Evolutionary conservation across 148 eudicot species (phyloP).

Genomic region (Persicaria tinctoria): DNA sequence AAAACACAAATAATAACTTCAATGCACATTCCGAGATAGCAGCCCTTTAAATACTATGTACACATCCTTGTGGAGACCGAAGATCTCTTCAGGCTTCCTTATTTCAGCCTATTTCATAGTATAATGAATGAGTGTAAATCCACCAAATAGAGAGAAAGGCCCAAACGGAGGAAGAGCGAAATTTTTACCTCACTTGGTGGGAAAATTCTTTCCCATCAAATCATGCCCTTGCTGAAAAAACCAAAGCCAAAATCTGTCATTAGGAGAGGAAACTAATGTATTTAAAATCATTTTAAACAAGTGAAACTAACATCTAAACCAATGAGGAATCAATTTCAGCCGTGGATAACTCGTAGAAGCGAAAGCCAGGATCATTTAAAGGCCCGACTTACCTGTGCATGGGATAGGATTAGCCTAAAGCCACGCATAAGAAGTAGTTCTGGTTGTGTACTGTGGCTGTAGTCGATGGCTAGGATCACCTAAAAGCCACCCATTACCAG

Average conservation of each 20-base stretch:
- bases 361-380: too few relatives aligned
- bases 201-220: slow-evolving; percentile 98
- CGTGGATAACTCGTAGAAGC: rapidly evolving
- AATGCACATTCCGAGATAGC: slow-evolving; percentile 60
- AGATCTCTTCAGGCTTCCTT: slow-evolving; percentile 73
- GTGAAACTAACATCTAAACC: not conserved
- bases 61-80: slow-evolving; percentile 81
- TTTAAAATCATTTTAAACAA: not conserved
- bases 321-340: not conserved
- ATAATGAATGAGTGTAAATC: too few relatives aligned
- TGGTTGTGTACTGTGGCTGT: too few relatives aligned
- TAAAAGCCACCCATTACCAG: too few relatives aligned
- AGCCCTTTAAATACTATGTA: slow-evolving; percentile 71
- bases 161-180: not conserved
- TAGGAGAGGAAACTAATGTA: not conserved
- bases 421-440: too few relatives aligned
- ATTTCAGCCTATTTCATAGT: slow-evolving; percentile 1
- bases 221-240: slow-evolving; percentile 61
- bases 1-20: slow-evolving; percentile 9
- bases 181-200: slow-evolving; percentile 83
- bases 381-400: too few relatives aligned
- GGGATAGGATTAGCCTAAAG: too few relatives aligned
- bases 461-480: too few relatives aligned
- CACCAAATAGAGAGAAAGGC: not conserved
- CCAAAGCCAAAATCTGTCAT: not conserved